These are phyloP conservation scores for Xylaria hypoxylon DNA, from an alignment of 2,329 filamentous ascomycete species.

Conservation along the genomic window DNA sequence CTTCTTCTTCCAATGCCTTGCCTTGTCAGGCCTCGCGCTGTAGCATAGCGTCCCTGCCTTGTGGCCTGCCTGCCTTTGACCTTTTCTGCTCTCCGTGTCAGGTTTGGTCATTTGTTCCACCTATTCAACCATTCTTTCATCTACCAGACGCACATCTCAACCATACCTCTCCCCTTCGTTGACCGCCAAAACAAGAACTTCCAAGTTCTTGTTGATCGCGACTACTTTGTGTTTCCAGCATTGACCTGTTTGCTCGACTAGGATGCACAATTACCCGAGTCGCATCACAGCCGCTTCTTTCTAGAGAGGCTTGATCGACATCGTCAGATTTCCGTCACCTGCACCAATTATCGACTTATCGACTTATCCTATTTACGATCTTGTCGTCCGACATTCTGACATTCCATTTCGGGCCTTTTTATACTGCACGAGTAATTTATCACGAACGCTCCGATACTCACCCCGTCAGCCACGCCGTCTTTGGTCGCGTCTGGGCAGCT, in stretches of 20 bases:
- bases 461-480: conserved; percentile 3
- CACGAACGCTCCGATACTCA: not conserved
- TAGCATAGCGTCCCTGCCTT: conserved; percentile 29
- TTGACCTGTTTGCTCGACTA: conserved; percentile 9
- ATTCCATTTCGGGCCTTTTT: not conserved
- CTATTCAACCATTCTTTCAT: conserved; percentile 31
- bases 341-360: conserved; percentile 11
- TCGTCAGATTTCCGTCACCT: conserved; percentile 20
- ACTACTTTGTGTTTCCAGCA: not conserved
- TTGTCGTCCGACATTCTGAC: not conserved
- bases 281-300: conserved; percentile 26
- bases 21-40: conserved; percentile 19
- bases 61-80: conserved; percentile 28
- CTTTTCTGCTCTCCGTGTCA: conserved; percentile 38
- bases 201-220: conserved; percentile 12
- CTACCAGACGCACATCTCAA: conserved; percentile 22
- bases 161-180: conserved; percentile 6
- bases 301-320: conserved; percentile 18
- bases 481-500: conserved; percentile 18
- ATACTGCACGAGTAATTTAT: not conserved
- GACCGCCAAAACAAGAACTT: not conserved
- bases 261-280: conserved; percentile 26
- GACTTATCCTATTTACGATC: conserved; percentile 1
- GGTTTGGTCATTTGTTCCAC: conserved; percentile 27
- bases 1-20: conserved; percentile 15